These are phyloP conservation scores for Ogataea siamensis DNA, from an alignment of 805 yeast genomes.

Conservation along the genomic window DNA sequence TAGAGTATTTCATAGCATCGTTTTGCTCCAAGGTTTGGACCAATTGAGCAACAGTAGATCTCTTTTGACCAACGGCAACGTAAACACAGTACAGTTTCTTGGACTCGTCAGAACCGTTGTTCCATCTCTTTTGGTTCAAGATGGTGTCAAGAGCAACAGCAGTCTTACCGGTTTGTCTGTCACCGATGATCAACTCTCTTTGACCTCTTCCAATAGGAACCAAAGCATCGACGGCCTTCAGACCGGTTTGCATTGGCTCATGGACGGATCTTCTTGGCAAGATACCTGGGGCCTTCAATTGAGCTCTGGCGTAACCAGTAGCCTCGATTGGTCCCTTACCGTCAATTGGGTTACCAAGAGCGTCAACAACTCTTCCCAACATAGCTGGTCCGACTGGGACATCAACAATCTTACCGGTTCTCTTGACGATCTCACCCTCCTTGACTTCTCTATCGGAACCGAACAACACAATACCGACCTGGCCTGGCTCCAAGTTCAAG, in stretches of 20 bases:
- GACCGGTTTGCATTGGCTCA: conserved; percentile 99
- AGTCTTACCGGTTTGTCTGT: conserved; percentile 99
- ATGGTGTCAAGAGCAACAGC: conserved; percentile 98
- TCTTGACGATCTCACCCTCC: conserved; percentile 99
- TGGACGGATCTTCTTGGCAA: conserved; percentile 97
- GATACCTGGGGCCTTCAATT: conserved; percentile 99
- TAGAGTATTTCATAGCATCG: conserved; percentile 96
- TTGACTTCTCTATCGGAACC: conserved; percentile 98
- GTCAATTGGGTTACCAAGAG: conserved; percentile 98
- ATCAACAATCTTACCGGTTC: conserved; percentile 99
- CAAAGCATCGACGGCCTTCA: conserved; percentile 97
- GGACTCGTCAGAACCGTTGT: conserved; percentile 88
- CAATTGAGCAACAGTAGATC: conserved; percentile 99
- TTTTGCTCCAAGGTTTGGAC: conserved; percentile 98
- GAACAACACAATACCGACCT: conserved; percentile 99
- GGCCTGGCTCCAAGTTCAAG: conserved; percentile 99
- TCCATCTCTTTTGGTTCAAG: conserved; percentile 99
- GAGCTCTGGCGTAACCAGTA: conserved; percentile 86
- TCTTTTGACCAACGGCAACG: conserved; percentile 99
- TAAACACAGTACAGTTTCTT: conserved; percentile 99
- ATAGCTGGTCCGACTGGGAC: conserved; percentile 98
- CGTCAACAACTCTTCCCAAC: conserved; percentile 99
- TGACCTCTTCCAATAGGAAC: conserved; percentile 99
- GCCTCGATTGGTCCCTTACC: conserved; percentile 98
- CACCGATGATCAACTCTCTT: conserved; percentile 99